Percentiles rank a stretch among this genome's conserved stretches.
Conservation (phyloP, 345 rosid genomes). For the Dovyalis caffra region DNA sequence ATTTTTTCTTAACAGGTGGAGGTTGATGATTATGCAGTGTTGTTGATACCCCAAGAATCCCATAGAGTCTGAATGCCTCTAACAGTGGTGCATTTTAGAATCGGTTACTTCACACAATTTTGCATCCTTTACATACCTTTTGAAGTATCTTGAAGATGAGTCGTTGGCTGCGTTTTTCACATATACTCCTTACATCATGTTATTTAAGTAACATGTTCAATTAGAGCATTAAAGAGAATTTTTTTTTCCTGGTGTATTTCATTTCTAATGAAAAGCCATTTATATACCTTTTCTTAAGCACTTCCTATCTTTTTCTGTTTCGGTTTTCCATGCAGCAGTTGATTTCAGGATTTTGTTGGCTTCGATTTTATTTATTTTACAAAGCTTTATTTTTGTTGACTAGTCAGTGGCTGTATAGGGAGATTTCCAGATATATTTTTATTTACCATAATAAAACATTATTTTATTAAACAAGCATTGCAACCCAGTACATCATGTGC, state of each 20-base stretch:
- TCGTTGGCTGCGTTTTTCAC: not conserved
- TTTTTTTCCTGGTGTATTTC: not conserved
- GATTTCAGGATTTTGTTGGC: not conserved
- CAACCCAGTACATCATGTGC: too few relatives aligned
- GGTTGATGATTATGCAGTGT: slow-evolving; percentile 67
- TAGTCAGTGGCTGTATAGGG: too few relatives aligned
- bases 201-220: not conserved
- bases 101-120: slow-evolving; percentile 38
- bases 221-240: slow-evolving; percentile 3
- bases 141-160: slow-evolving; percentile 19
- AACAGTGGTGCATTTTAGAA: not conserved
- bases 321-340: not conserved
- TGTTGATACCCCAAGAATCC: slow-evolving; percentile 62
- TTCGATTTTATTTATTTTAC: too few relatives aligned
- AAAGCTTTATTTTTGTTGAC: too few relatives aligned
- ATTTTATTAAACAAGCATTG: too few relatives aligned
- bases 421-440: too few relatives aligned
- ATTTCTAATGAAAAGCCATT: slow-evolving; percentile 2
- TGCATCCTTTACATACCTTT: slow-evolving; percentile 20
- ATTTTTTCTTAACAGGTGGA: slow-evolving; percentile 36
- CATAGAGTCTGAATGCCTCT: slow-evolving; percentile 39
- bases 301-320: not conserved
- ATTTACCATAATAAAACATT: too few relatives aligned
- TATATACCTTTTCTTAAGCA: not conserved
- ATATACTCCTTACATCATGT: not conserved